Evolutionary conservation across 352 stramenopile species (phyloP), one percentile per base, ranked within the genome.

Genomic region (Pythium chondricola): DNA sequence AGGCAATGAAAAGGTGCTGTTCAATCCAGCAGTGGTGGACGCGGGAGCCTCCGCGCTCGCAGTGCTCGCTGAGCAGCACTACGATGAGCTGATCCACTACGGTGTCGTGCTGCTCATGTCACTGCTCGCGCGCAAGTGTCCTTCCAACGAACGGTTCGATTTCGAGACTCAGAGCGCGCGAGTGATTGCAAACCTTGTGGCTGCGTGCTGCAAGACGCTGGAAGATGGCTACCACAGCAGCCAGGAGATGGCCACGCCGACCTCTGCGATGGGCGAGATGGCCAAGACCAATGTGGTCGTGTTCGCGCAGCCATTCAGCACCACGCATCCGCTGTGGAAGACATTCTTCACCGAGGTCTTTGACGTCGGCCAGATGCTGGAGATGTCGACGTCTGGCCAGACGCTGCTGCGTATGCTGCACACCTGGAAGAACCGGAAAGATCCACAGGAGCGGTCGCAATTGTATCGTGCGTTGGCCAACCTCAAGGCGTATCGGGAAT

Each of bases 401-500:
- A 51, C 48, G 13, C 72, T 90, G 25, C 42, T 78, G 21, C 41
- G 52, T 13, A 56, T 64, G 18, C 51, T 89, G 7, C 21, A 48
- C 9, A 56, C 47, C 7, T 93, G 74, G 74, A 22, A 36, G 8
- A 38, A 74, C 5, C 65, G 37, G 14, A 38, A 69, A 17, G 79
- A 90, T 52, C 76, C 76, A n/a, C 80, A 87, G 58, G 53, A 83
- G 31, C 69, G 83, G 32, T 93, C 82, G 4, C 84, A 81, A 42
- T 83, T 78, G 49, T 93, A 68, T 43, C 79, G 83, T n/a, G 78
- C 76, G 2, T 35, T 81, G 2, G 52, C 71, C 24, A 93, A 93
- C 38, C 64, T 91, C 30, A 44, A 59, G 13, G 71, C 79, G 8
- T 89, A 84, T 21, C 48, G 70, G 16, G 65, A 84, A 39, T 46